Evolutionary conservation across 768 basidiomycete species (phyloP).

Genomic region (Leucocoprinus leucothites): DNA sequence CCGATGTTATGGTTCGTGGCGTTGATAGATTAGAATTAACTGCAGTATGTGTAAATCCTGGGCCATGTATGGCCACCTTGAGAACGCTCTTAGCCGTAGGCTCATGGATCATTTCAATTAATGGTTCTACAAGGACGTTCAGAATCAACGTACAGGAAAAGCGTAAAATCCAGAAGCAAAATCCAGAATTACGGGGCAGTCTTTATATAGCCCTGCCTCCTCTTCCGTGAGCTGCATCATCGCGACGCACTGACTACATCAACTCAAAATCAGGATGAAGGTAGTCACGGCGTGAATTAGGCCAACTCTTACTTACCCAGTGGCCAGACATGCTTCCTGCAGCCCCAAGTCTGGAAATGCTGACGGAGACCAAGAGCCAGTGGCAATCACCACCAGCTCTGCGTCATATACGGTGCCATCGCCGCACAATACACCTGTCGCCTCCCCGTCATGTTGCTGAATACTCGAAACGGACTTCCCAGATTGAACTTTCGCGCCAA

Average conservation of each 20-base stretch:
- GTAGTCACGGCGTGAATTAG: neutral
- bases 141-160: constrained; percentile 61
- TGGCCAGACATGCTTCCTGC: constrained; percentile 58
- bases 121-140: neutral
- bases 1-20: constrained; percentile 69
- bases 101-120: constrained; percentile 31
- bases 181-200: constrained; percentile 70
- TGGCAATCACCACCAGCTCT: constrained; percentile 63
- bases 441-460: constrained; percentile 31
- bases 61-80: constrained; percentile 75
- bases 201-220: constrained; percentile 60
- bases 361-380: constrained; percentile 86
- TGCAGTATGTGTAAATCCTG: constrained; percentile 62
- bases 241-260: constrained; percentile 72
- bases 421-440: constrained; percentile 58
- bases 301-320: constrained; percentile 55
- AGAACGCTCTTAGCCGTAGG: constrained; percentile 67
- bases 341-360: constrained; percentile 61
- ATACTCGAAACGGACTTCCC: constrained; percentile 59
- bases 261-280: constrained; percentile 1
- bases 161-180: constrained; percentile 74
- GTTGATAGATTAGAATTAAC: constrained; percentile 52
- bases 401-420: constrained; percentile 56
- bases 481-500: constrained; percentile 57
- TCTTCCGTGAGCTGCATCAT: constrained; percentile 71